Percentiles rank a stretch among this genome's conserved stretches.
Conservation (phyloP, 345 rosid species). For the Acer negundo region DNA sequence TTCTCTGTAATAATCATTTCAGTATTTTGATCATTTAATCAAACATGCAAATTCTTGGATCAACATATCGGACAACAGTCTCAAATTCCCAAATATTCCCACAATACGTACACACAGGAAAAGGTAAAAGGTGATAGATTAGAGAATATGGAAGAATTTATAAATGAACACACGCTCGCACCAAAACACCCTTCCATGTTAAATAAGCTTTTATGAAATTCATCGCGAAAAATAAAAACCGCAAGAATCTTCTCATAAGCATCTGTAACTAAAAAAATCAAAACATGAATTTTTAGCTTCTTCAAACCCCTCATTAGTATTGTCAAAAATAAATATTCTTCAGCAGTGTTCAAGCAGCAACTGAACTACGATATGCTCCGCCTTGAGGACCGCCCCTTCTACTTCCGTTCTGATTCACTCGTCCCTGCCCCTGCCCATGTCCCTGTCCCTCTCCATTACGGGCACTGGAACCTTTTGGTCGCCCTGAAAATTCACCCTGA, state of each 20-base stretch:
- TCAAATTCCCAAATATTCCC: too few species aligned
- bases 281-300: slow-evolving; percentile 25
- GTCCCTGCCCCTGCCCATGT: slow-evolving; percentile 7
- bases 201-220: slow-evolving; percentile 33
- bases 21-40: neutral
- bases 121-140: neutral
- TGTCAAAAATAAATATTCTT: slow-evolving; percentile 36
- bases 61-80: too few species aligned
- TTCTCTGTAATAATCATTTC: neutral
- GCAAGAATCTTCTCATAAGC: slow-evolving; percentile 17
- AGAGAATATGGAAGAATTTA: slow-evolving; percentile 19
- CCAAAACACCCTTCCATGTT: slow-evolving; percentile 21
- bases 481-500: slow-evolving; percentile 65
- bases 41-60: neutral
- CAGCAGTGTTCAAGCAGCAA: slow-evolving; percentile 18
- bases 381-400: slow-evolving; percentile 51
- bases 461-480: slow-evolving; percentile 62
- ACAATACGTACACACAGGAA: too few species aligned
- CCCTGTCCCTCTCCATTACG: slow-evolving; percentile 39
- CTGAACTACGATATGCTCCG: slow-evolving; percentile 35
- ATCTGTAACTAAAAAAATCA: slow-evolving; percentile 23
- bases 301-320: slow-evolving; percentile 28
- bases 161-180: slow-evolving; percentile 24
- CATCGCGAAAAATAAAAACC: slow-evolving; percentile 16
- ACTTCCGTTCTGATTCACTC: slow-evolving; percentile 57